Evolutionary conservation across 2,329 filamentous ascomycete species (phyloP).

Genomic region (Cryoendolithus antarcticus): DNA sequence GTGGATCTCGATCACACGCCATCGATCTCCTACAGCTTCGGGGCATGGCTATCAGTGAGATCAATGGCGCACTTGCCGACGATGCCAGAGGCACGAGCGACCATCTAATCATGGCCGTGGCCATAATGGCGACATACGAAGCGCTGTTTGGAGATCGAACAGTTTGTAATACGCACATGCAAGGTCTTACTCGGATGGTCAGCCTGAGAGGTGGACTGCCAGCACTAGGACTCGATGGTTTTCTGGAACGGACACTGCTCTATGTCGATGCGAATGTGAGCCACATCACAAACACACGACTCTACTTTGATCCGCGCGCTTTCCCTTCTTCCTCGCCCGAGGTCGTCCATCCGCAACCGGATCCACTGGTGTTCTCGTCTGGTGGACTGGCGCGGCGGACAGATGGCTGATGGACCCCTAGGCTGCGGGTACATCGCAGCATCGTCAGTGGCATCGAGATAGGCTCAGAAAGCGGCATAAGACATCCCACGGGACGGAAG

Average conservation of each 20-base stretch:
- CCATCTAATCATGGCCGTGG: conserved; percentile 35
- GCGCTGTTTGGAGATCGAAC: conserved; percentile 35
- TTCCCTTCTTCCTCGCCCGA: conserved; percentile 8
- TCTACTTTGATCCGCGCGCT: conserved; percentile 17
- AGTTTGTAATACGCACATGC: conserved; percentile 37
- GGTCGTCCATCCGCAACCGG: conserved; percentile 10
- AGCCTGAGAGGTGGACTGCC: conserved; percentile 33
- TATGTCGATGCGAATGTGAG: conserved; percentile 34
- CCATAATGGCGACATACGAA: conserved; percentile 42
- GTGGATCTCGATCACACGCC: conserved; percentile 17
- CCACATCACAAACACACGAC: conserved; percentile 11
- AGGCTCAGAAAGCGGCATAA: too few species aligned
- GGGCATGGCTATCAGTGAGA: conserved; percentile 31
- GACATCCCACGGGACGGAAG: too few species aligned
- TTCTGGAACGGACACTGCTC: conserved; percentile 35
- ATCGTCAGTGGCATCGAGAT: too few species aligned
- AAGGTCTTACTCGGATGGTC: conserved; percentile 32
- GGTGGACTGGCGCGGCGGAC: conserved; percentile 3
- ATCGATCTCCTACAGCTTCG: conserved; percentile 32
- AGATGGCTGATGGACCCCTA: too few species aligned
- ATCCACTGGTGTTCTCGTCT: conserved; percentile 9
- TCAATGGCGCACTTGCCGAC: conserved; percentile 29
- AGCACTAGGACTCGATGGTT: conserved; percentile 31
- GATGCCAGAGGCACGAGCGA: conserved; percentile 25
- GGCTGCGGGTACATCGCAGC: too few species aligned